phyloP scores from a whole-genome alignment of 2,329 filamentous ascomycete genomes.

The Gyromitra esculenta region DNA sequence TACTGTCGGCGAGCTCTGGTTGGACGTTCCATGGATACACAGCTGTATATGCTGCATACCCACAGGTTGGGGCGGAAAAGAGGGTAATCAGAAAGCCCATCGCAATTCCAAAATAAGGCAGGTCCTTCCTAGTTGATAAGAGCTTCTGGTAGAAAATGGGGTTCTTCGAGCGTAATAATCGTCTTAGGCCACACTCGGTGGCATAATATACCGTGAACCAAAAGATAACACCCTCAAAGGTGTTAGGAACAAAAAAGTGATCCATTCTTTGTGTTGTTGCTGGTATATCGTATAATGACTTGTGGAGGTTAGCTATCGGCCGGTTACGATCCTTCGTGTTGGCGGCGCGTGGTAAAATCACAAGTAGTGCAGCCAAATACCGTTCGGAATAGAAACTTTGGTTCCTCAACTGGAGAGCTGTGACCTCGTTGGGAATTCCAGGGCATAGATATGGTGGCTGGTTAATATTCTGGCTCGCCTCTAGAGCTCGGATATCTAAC shows the following conservation, averaged over 20 bases:
- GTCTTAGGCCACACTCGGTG: background rate
- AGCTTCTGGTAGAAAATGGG: constrained; percentile 4
- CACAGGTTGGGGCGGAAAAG: constrained; percentile 1
- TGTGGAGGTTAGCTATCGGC: too few species aligned
- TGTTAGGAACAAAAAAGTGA: background rate
- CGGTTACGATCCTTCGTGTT: too few species aligned
- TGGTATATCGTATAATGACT: too few species aligned
- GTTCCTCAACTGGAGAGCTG: too few species aligned
- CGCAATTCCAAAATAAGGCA: constrained; percentile 17
- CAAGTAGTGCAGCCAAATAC: too few species aligned
- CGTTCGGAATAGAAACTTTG: too few species aligned
- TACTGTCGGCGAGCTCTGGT: background rate
- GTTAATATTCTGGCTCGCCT: too few species aligned
- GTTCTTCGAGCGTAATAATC: background rate
- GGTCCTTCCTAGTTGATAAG: constrained; percentile 5
- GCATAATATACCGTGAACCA: constrained; percentile 15
- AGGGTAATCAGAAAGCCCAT: constrained; percentile 16
- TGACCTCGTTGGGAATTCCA: too few species aligned
- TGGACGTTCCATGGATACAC: background rate
- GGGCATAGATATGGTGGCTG: too few species aligned
- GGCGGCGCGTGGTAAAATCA: too few species aligned
- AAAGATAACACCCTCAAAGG: constrained; percentile 5
- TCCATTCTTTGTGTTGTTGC: background rate
- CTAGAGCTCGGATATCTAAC: too few species aligned
- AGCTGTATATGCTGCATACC: constrained; percentile 5